phyloP scores from a whole-genome alignment of 164 flowering plant species.

The grape (Vitis vinifera) region ASM3070453v1 NC_081823.1:1062501-1063000 shows the following conservation, averaged over 20 bases:
- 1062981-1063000: no score
- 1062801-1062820: no score
- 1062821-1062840: no score
- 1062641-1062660: conserved; percentile 72
- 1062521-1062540: no score
- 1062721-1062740: background rate
- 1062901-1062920: no score
- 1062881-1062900: no score
- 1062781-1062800: no score
- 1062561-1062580: background rate
- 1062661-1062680: conserved; percentile 51
- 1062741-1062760: background rate
- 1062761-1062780: background rate
- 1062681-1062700: conserved; percentile 66
- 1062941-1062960: no score
- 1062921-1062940: no score
- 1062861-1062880: no score
- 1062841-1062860: no score
- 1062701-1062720: conserved; percentile 66
- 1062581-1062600: conserved; percentile 65
- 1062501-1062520: conserved; percentile 40
- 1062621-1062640: conserved; percentile 62
- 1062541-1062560: background rate
- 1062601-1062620: conserved; percentile 66
- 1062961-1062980: no score